Base-by-base conservation (phyloP, 192 early-diverging fungal species). In the Entomortierella beljakovae region DNA sequence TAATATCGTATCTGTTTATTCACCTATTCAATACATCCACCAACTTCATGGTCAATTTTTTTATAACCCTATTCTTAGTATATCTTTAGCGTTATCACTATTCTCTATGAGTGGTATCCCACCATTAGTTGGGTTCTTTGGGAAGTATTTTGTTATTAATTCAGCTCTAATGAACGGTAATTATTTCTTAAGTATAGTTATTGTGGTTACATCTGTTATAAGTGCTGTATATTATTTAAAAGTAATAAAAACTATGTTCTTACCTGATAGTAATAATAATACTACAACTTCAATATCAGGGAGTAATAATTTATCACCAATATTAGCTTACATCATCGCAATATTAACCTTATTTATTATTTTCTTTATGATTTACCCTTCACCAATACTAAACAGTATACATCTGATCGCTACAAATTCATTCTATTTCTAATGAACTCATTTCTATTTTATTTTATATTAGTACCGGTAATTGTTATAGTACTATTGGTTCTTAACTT, bases 11-110 rank as follows among this genome's bases (percentile, higher is more conserved):
- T 74, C 80, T 83, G 77, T 82, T 84, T 85, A 86, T 68, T 83
- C 80, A 83, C 83, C 84, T 82, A 83, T 90, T 70, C 82, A 81
- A 83, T 83, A 84, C 83, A 90, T 90, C 85, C 68, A 74, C 31
- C 67, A 87, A 81, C 73, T 90, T 77, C 73, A 75, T 84, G 88
- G 82, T 69, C 71, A 72, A 75, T 83, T 86, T 48, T 81, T 76
- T 80, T 61, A 77, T 73, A 90, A 90, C 83, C 83, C 84, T 80
- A 67, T 71, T 86, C 73, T 88, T 80, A 85, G 84, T 82, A 82
- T 87, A 64, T 71, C 84, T 73, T 80, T 88, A 49, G 82, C 83
- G 62, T 70, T 88, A 73, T 71, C 70, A 82, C 75, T 89, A 66
- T 88, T 88, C 58, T 86, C 84, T 72, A 83, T 85, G 59, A 69